phyloP scores from a whole-genome alignment of 75 land plant species.

The Sequoiadendron giganteum region DNA sequence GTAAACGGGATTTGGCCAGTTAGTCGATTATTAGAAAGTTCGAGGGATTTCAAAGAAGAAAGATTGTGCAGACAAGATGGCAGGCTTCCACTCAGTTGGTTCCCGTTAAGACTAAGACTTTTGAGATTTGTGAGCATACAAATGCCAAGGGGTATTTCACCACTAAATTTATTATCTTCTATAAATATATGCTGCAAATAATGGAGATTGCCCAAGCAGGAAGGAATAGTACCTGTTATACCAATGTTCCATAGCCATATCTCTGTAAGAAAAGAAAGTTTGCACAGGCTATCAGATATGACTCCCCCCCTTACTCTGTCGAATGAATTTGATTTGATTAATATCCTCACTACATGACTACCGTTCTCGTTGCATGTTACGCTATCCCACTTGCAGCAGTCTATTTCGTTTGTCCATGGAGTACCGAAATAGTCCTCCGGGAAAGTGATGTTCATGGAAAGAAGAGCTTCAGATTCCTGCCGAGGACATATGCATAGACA shows the following conservation, averaged over 20 bases:
- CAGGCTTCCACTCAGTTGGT: too few relatives aligned
- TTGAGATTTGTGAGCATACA: too few relatives aligned
- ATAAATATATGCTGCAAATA: not conserved
- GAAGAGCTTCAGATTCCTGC: conserved; percentile 18
- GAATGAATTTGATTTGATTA: too few relatives aligned
- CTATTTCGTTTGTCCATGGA: not conserved
- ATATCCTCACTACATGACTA: too few relatives aligned
- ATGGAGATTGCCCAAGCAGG: not conserved
- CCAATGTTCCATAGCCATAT: not conserved
- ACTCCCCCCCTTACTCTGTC: not conserved
- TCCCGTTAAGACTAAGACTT: too few relatives aligned
- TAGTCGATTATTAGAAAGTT: too few relatives aligned
- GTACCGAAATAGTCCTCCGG: not conserved
- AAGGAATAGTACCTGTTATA: not conserved
- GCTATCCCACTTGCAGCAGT: not conserved
- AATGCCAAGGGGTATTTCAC: too few relatives aligned
- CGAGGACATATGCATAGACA: conserved; percentile 7
- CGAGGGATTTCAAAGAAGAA: too few relatives aligned
- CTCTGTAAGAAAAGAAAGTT: not conserved
- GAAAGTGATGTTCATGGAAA: not conserved
- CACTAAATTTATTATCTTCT: too few relatives aligned
- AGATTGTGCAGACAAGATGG: too few relatives aligned
- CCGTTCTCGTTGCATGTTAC: not conserved
- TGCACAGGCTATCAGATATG: not conserved
- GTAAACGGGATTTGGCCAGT: too few relatives aligned